phyloP scores from a whole-genome alignment of 2,329 filamentous ascomycete species.

The Beauveria sp. region DNA sequence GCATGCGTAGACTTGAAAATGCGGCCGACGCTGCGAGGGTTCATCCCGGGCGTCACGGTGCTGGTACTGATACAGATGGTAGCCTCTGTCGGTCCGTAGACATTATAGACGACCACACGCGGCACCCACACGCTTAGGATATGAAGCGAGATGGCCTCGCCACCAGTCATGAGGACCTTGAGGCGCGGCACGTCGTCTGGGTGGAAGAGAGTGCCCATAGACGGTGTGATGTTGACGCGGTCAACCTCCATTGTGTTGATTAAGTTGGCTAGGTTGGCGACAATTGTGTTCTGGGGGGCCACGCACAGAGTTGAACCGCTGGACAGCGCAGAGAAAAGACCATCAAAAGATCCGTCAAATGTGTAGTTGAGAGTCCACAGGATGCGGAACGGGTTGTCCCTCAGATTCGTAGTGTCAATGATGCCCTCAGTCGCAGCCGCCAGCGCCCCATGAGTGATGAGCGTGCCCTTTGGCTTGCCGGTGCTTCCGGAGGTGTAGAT shows the following conservation, averaged over 20 bases:
- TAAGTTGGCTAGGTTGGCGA: constrained; percentile 11
- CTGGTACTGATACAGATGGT: not conserved
- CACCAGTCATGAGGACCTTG: not conserved
- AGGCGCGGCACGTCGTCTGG: not conserved
- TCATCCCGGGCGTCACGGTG: not conserved
- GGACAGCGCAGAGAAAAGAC: constrained; percentile 11
- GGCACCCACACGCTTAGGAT: not conserved
- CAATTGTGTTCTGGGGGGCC: constrained; percentile 12
- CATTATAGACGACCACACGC: not conserved
- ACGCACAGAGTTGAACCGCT: constrained; percentile 14
- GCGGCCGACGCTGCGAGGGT: not conserved
- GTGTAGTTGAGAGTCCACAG: constrained; percentile 16
- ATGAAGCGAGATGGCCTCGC: not conserved
- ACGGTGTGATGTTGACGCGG: not conserved
- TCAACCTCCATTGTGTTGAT: constrained; percentile 1
- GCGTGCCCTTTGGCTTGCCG: not conserved
- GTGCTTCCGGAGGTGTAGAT: not conserved
- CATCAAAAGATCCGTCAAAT: constrained; percentile 15
- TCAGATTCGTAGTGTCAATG: not conserved
- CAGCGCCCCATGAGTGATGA: not conserved
- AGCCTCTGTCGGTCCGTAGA: not conserved
- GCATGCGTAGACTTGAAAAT: not conserved
- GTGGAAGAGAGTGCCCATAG: not conserved
- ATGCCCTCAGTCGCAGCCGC: not conserved
- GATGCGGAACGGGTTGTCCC: constrained; percentile 5